Evolutionary conservation across 257 asterid species (phyloP).

Genomic region (Thymus mandschuricus): DNA sequence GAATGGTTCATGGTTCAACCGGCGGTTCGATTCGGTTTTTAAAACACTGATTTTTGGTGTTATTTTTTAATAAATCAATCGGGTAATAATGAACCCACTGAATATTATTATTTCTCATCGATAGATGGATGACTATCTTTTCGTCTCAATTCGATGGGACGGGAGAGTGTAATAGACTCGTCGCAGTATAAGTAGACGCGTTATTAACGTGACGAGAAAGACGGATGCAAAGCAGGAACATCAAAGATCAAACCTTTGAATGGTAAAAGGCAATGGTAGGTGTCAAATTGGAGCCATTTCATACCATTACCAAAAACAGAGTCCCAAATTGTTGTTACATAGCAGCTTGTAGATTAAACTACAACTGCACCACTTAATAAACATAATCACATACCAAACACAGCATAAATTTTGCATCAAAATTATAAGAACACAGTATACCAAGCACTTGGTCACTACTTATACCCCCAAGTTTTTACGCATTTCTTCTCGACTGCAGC

Average conservation of each 20-base stretch:
- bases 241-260: neutral
- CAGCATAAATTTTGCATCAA: constrained; percentile 25
- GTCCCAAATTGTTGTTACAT: constrained; percentile 42
- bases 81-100: no score
- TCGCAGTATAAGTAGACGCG: no score
- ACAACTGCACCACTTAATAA: constrained; percentile 27
- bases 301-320: constrained; percentile 24
- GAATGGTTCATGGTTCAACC: no score
- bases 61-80: no score
- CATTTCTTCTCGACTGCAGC: constrained; percentile 4
- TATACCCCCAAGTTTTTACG: constrained; percentile 35
- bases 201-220: no score
- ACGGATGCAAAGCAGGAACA: no score
- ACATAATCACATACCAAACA: constrained; percentile 35
- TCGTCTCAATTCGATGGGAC: no score
- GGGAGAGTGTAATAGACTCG: no score
- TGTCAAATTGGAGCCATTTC: constrained; percentile 24
- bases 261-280: constrained; percentile 3
- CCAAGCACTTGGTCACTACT: constrained; percentile 33
- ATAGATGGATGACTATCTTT: no score
- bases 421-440: constrained; percentile 32
- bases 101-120: no score
- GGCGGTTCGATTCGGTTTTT: no score
- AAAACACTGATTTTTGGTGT: no score
- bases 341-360: constrained; percentile 40